Percentiles rank a stretch among this genome's conserved stretches.
These are phyloP conservation scores for Chalciporus sphaerocephalus DNA, from an alignment of 768 basidiomycete genomes.

Conservation along the genomic window DNA sequence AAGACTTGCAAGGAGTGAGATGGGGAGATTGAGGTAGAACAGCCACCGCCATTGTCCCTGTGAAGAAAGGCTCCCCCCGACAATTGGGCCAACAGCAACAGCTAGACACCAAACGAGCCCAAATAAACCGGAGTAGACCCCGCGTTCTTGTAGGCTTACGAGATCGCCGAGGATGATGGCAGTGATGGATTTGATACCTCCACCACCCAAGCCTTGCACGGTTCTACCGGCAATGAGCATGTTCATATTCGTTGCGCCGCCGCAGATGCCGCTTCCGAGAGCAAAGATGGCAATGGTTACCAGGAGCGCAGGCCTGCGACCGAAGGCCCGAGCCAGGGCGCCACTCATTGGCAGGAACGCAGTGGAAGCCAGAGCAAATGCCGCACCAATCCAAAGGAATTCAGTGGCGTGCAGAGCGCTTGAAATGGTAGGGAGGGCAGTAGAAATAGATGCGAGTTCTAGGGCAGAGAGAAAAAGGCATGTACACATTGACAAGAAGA, in stretches of 20 bases:
- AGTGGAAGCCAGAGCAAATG: conserved; percentile 40
- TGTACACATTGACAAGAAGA: conserved; percentile 27
- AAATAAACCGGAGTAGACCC: conserved; percentile 35
- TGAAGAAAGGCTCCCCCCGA: no score
- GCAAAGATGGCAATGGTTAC: conserved; percentile 33
- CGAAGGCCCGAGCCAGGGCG: conserved; percentile 38
- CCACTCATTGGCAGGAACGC: conserved; percentile 40
- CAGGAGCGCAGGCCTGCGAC: conserved; percentile 34
- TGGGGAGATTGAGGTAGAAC: conserved; percentile 40
- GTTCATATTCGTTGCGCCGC: no score
- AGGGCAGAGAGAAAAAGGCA: conserved; percentile 31
- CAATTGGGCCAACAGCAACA: no score
- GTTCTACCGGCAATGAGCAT: no score
- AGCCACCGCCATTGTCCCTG: not conserved
- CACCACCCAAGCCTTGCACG: conserved; percentile 42
- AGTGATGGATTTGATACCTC: conserved; percentile 35
- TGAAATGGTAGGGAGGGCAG: conserved; percentile 42
- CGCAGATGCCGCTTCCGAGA: no score
- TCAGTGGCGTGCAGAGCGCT: conserved; percentile 34
- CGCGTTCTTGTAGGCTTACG: conserved; percentile 43
- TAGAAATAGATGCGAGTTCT: conserved; percentile 32
- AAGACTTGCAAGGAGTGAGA: conserved; percentile 28
- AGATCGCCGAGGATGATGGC: conserved; percentile 45
- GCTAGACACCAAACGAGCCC: no score
- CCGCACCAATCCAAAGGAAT: conserved; percentile 44